Percentiles rank a stretch among this genome's conserved stretches.
Conservation (phyloP, 83 land plant genomes). For the Picea abies region DNA sequence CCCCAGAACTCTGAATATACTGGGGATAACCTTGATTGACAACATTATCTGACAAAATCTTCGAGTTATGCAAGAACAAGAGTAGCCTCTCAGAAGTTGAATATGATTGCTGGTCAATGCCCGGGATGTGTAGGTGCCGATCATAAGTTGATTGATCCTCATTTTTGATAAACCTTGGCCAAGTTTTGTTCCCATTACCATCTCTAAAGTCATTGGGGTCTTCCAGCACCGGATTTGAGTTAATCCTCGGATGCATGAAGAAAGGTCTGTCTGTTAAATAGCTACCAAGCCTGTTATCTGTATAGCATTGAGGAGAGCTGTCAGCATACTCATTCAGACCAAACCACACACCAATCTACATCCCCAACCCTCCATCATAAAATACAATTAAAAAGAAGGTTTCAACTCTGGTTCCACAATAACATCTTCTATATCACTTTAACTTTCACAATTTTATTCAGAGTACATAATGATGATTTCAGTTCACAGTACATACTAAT, state of each 20-base stretch:
- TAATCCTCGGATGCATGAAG: neutral
- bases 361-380: neutral
- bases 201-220: constrained; percentile 1
- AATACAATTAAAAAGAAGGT: neutral
- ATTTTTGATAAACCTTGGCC: constrained; percentile 13
- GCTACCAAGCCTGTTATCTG: constrained; percentile 19
- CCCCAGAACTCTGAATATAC: neutral
- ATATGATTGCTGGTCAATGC: constrained; percentile 3
- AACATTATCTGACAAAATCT: neutral
- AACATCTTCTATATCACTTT: neutral
- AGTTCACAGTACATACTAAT: neutral
- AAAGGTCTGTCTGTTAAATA: neutral
- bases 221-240: neutral
- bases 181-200: constrained; percentile 2
- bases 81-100: constrained; percentile 2
- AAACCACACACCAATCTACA: neutral
- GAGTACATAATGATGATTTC: neutral
- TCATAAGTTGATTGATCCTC: constrained; percentile 9
- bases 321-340: neutral
- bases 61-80: neutral
- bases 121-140: neutral
- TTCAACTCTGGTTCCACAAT: neutral
- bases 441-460: neutral
- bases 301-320: neutral
- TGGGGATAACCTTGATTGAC: constrained; percentile 1